Evolutionary conservation across 2,329 filamentous ascomycete species (phyloP), one percentile per base, ranked within the genome.

Genomic region (Penicillium sp.): DNA sequence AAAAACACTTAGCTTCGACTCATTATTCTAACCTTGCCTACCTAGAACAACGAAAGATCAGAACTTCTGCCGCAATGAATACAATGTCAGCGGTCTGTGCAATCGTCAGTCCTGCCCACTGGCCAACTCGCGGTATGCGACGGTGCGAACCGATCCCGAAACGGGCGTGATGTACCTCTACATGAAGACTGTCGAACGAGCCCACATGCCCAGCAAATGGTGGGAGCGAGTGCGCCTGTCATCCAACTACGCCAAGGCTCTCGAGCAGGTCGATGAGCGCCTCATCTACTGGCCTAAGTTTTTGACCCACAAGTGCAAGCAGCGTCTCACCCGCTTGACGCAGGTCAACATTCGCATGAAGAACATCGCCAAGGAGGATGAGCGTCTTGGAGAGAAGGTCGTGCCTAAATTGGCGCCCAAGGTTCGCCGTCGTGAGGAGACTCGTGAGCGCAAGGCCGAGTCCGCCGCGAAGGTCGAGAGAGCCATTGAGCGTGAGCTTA

Each of bases 211-310:
- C 1, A 87, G 85, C 55, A 95, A 96, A 75, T 86, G 93, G 78
- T 99, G 94, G 94, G 91, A 97, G 77, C 86, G 88, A 64, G 91
- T 97, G 71, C 90, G 91, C 70, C 80, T 99, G 32, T 91, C 90
- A 27, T 84, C 86, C 66, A 97, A 97, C 79, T 97, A 97, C 75
- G 84, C 86, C 60, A 89, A 92, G 70, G 94, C 94, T 0, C 83
- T 99, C 26, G 84, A 89, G 63, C 90, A 96, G 73, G 85, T 99
- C 62, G 91, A 96, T 71, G 84, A 90, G 65, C 84, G 88, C 45
- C 80, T 96, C 62, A 88, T 91, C 68, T 97, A 96, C 81, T 97
- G 91, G 79, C 92, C 93, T 51, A 96, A 96, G 73, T 97, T 96
- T 70, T 78, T 96, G 60, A 79, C 91, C 32, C 91, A 96, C 78